These are phyloP conservation scores for Epichloe coenophiala DNA, from an alignment of 2,329 filamentous ascomycete species.

Conservation along the genomic window DNA sequence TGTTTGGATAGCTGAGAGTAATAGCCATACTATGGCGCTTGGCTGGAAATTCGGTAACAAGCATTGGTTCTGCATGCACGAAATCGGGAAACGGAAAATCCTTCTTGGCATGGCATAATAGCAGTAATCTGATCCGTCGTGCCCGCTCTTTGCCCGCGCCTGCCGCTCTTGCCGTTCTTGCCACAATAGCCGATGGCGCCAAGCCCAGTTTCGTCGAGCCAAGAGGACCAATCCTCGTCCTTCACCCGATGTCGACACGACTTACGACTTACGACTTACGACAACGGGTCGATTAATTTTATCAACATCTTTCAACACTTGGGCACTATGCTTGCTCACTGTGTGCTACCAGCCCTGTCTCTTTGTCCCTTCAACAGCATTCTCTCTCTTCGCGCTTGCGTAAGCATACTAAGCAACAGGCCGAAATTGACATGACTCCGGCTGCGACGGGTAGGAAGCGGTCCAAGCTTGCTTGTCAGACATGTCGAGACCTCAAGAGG, in stretches of 20 bases:
- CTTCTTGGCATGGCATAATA: too few relatives aligned
- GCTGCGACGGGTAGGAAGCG: slow-evolving; percentile 17
- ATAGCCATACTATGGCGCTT: too few relatives aligned
- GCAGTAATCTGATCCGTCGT: too few relatives aligned
- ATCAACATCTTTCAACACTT: neutral
- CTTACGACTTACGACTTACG: too few relatives aligned
- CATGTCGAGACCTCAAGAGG: slow-evolving; percentile 41
- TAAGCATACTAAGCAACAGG: neutral
- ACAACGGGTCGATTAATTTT: neutral
- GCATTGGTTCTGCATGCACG: too few relatives aligned
- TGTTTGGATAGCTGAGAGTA: too few relatives aligned
- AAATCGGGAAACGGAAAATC: too few relatives aligned
- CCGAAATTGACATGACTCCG: neutral
- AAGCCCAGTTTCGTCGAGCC: neutral
- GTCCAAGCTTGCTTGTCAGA: slow-evolving; percentile 32
- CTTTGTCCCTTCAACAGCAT: neutral
- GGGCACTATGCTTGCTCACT: neutral
- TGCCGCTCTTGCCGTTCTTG: too few relatives aligned
- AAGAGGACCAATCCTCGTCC: too few relatives aligned
- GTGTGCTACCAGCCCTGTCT: neutral
- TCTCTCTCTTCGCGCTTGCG: neutral
- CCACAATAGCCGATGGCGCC: neutral
- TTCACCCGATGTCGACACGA: too few relatives aligned
- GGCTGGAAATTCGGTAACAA: too few relatives aligned
- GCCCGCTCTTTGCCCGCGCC: too few relatives aligned